phyloP scores from a whole-genome alignment of 2,329 filamentous ascomycete species.

The Talaromyces amestolkiae region DNA sequence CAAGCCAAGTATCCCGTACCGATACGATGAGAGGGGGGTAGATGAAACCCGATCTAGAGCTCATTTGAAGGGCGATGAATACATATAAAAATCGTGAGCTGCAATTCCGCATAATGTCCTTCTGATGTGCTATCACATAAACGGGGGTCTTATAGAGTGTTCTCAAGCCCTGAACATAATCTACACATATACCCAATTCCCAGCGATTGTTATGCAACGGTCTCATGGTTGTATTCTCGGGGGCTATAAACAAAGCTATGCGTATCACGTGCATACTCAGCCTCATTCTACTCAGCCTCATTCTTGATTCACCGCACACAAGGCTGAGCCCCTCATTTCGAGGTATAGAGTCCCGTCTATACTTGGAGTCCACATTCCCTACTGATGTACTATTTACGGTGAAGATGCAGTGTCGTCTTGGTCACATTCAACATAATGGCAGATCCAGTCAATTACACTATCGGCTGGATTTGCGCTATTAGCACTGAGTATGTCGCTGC shows the following conservation, averaged over 20 bases:
- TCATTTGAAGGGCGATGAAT: neutral
- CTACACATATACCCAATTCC: neutral
- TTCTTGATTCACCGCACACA: neutral
- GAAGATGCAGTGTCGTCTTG: neutral
- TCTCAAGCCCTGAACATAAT: no score
- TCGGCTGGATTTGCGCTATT: constrained; percentile 43
- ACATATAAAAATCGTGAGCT: neutral
- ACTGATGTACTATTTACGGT: neutral
- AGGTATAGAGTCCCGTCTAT: neutral
- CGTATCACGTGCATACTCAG: neutral
- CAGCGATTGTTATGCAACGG: neutral
- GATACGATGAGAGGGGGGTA: neutral
- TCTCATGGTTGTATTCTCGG: neutral
- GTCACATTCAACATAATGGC: neutral
- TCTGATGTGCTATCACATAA: neutral
- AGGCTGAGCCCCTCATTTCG: neutral
- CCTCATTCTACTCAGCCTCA: neutral
- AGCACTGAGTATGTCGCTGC: constrained; percentile 40
- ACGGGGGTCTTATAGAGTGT: neutral
- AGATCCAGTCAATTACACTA: constrained; percentile 23
- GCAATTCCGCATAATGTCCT: neutral
- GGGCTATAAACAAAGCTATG: neutral
- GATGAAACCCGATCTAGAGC: neutral
- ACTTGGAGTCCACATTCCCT: neutral
- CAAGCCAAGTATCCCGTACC: neutral